Base-by-base conservation (phyloP, 1,284 basidiomycete genomes). In the Heliocybe sulcata region DNA sequence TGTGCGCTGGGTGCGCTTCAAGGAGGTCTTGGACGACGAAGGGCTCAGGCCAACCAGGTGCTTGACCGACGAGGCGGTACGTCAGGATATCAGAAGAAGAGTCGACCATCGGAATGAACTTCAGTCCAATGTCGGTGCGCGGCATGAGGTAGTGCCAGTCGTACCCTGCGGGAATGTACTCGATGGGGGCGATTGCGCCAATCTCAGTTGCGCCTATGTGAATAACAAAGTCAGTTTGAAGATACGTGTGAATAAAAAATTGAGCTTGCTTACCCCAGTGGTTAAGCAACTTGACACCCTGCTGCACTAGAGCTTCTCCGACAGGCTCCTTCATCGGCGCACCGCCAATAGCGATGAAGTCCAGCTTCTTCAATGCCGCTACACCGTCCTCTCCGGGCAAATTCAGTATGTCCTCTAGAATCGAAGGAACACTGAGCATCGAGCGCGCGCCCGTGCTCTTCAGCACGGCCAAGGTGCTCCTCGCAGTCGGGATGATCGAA, bases 251-350 rank as follows among this genome's bases (percentile, higher is more conserved):
- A 47, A 35, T 51, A 26, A 48, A 14, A 3, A 8, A 9, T 47
- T 50, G 19, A 58, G n/a, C n/a, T n/a, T n/a, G n/a, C 63, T 38
- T 55, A 69, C 70, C 72, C 68, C 70, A 74, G 54, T 71, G 69
- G 51, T 73, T 74, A 9, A 72, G 55, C 11, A 74, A 56, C 14
- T 68, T 68, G 38, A 73, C 68, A 4, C 68, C 70, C 2, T 65
- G 62, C 11, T 58, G 58, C 4, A 63, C 63, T 1, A 73, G 63
- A 23, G 65, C 61, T 16, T 60, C 47, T 1, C 65, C 68, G 27
- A 72, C 64, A 42, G 54, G 59, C 51, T 71, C 69, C 42, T 71
- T 72, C 64, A 74, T 68, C 1, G 70, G 67, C 1, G 72, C 72
- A 14, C 72, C 72, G 11, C 72, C 72, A 22, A 69, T 63, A 0